Base-by-base conservation (phyloP, 768 basidiomycete species). In the Tylopilus vinaceipallidus region DNA sequence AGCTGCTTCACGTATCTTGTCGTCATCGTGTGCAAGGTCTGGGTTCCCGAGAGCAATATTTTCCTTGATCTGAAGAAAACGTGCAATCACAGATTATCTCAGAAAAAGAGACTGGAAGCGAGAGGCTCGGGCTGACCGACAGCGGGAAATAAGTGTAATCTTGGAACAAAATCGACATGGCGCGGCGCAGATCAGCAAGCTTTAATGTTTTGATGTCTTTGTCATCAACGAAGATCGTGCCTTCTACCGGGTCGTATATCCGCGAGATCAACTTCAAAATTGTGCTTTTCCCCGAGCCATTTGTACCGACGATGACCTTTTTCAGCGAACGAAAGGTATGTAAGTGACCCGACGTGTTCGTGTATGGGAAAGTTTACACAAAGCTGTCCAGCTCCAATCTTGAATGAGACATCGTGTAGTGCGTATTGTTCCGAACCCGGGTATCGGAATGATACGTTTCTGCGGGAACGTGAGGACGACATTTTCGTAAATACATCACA, bases 231-330 rank as follows among this genome's bases (percentile, higher is more conserved):
- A 86, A 65, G 39, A 91, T 91, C 34, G 75, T 68, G 20, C 89
- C 89, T 46, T 86, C 83, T 2, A 69, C 70, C 0, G 80, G 77
- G 57, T 91, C 88, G 53, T 90, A 88, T 22, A 91, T 63, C 20
- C 89, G 80, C 19, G 80, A 68, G 26, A 86, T 76, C 39, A 91
- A 73, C 62, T 91, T 91, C 36, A 91, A 69, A 40, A 91, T 80
- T 2, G 88, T 91, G 61, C 84, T 87, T 68, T 91, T 91, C 2
- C 84, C 88, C 0, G 85, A 87, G 7, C 89, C 89, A 52, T 91
- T 91, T 27, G 74, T 75, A 6, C 89, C 89, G 2, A 91, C 86
- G 35, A 91, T 84, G 33, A 90, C 76, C 86, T 88, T 37, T 3
- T n/a, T n/a, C n/a, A n/a, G n/a, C n/a, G n/a, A n/a, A n/a, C n/a